A percentile compares a stretch with the other conserved stretches of the same genome.
Conservation (phyloP, 768 basidiomycete species). For the Mycena galopus region DNA sequence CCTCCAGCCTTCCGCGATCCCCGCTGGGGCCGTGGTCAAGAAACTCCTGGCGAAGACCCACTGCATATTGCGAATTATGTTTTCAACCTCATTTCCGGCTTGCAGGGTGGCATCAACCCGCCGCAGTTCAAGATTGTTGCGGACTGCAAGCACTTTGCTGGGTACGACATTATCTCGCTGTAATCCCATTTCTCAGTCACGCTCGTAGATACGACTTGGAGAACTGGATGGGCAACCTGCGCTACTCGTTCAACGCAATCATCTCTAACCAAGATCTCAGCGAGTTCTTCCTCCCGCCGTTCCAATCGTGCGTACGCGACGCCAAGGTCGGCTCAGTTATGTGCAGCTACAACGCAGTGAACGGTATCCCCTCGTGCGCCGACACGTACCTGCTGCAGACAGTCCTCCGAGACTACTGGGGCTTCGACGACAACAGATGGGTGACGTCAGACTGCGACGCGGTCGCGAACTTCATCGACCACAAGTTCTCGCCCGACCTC, state of each 20-base stretch:
- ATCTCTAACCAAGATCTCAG: conserved; percentile 67
- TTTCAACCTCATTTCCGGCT: conserved; percentile 63
- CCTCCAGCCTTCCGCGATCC: conserved; percentile 67
- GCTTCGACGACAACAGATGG: conserved; percentile 65
- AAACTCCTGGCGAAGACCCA: conserved; percentile 73
- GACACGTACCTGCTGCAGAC: conserved; percentile 65
- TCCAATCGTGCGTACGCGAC: conserved; percentile 72
- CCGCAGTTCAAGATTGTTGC: conserved; percentile 65
- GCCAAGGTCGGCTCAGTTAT: conserved; percentile 71
- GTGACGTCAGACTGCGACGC: conserved; percentile 72
- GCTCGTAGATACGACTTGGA: conserved; percentile 59
- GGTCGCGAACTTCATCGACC: conserved; percentile 61
- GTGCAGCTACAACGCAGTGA: conserved; percentile 75
- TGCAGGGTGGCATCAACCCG: conserved; percentile 71
- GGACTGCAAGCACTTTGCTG: conserved; percentile 73
- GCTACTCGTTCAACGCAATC: conserved; percentile 66
- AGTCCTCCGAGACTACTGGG: conserved; percentile 65
- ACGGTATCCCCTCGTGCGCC: conserved; percentile 70
- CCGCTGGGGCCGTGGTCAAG: conserved; percentile 73
- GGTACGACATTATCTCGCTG: conserved; percentile 49
- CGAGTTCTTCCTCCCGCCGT: conserved; percentile 68
- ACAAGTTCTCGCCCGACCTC: conserved; percentile 60
- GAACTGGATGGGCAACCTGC: conserved; percentile 64
- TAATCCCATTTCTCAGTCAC: neutral
- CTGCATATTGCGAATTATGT: conserved; percentile 67